phyloP scores from a whole-genome alignment of 2,329 filamentous ascomycete genomes.

The Pseudocercospora crystallina region DNA sequence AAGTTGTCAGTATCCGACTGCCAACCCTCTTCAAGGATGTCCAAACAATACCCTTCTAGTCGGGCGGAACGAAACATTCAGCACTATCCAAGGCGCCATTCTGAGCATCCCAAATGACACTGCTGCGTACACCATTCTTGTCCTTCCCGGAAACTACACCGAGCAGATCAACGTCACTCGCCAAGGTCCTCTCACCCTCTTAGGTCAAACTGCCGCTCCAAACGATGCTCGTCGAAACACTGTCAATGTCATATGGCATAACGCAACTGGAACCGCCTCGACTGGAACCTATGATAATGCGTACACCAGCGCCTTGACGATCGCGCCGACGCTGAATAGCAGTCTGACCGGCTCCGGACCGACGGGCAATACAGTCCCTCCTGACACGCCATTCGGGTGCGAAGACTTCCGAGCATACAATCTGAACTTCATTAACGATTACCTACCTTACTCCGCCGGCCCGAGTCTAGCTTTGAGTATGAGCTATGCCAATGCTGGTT shows the following conservation, averaged over 20 bases:
- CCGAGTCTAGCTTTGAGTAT: slow-evolving; percentile 62
- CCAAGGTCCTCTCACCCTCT: slow-evolving; percentile 58
- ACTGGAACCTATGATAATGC: slow-evolving; percentile 58
- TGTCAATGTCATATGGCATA: slow-evolving; percentile 60
- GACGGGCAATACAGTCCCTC: slow-evolving; percentile 61
- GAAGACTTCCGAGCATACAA: slow-evolving; percentile 66
- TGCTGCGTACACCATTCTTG: slow-evolving; percentile 55
- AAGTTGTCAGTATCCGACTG: slow-evolving; percentile 40
- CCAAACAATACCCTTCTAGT: slow-evolving; percentile 37
- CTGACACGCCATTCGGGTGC: slow-evolving; percentile 63
- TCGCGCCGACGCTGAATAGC: slow-evolving; percentile 64
- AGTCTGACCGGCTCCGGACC: slow-evolving; percentile 62
- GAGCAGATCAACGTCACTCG: slow-evolving; percentile 68
- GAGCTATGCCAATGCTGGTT: slow-evolving; percentile 64
- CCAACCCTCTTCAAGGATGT: slow-evolving; percentile 41
- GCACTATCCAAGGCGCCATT: slow-evolving; percentile 50
- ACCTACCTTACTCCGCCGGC: slow-evolving; percentile 52
- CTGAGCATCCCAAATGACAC: slow-evolving; percentile 47
- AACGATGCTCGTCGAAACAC: slow-evolving; percentile 49
- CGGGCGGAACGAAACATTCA: slow-evolving; percentile 25
- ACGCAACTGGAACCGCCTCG: slow-evolving; percentile 51
- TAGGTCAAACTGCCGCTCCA: slow-evolving; percentile 56
- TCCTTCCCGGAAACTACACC: slow-evolving; percentile 60
- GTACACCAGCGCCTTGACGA: slow-evolving; percentile 60
- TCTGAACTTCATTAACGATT: slow-evolving; percentile 64